Conservation (phyloP, 805 yeast genomes). For the Scheffersomyces stipitis region DNA sequence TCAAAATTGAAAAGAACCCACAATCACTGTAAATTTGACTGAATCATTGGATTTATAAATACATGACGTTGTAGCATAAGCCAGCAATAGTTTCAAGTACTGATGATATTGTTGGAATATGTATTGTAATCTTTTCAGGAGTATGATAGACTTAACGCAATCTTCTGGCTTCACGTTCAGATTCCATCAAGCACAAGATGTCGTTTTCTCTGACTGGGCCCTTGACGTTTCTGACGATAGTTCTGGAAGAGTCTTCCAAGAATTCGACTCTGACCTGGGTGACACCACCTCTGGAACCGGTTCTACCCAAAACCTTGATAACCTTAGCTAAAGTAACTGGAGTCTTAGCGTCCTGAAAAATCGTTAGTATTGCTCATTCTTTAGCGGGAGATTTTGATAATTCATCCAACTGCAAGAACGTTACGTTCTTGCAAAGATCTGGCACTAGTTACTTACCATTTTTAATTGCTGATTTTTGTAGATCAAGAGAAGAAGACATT, state of each 20-base stretch:
- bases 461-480: constrained; percentile 15
- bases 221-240: constrained; percentile 51
- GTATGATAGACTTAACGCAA: constrained; percentile 23
- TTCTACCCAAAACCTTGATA: constrained; percentile 33
- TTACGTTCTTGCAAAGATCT: no score
- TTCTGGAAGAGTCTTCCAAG: constrained; percentile 48
- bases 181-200: constrained; percentile 34
- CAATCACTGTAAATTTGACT: no score
- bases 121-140: no score
- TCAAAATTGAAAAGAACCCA: no score
- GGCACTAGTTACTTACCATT: constrained; percentile 24
- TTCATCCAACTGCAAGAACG: no score
- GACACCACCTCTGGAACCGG: constrained; percentile 40
- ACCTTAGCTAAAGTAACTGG: constrained; percentile 34
- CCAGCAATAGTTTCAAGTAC: no score
- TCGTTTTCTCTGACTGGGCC: constrained; percentile 51
- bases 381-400: no score
- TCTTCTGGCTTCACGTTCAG: constrained; percentile 35
- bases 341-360: constrained; percentile 26
- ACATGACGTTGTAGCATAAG: no score
- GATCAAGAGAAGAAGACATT: constrained; percentile 11
- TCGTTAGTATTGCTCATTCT: not conserved
- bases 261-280: constrained; percentile 52
- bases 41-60: no score
- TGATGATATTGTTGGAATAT: no score